Base-by-base conservation (phyloP, 2,329 filamentous ascomycete species). In the Penicillium griseofulvum region DNA sequence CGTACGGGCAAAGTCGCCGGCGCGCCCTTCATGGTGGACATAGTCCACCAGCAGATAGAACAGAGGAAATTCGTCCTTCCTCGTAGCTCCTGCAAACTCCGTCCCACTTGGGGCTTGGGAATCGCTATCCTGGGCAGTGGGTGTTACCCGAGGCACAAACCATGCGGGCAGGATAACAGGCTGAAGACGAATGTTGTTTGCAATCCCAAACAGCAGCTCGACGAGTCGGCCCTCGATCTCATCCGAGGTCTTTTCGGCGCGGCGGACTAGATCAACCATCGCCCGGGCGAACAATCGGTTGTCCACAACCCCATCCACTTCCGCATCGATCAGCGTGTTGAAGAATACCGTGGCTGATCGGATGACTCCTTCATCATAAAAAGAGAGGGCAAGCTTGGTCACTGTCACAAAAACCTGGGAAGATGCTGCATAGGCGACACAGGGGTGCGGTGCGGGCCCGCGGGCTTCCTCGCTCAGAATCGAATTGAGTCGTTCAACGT, bases 31-130 rank as follows among this genome's bases (percentile, higher is more conserved):
- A 63, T 96, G 89, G 68, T 99, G 93, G 50, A 99, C 95, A 70
- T 96, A 96, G 71, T 99, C 92, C 70, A 99, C 90, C 62, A 99
- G 80, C 38, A 97, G 83, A 71, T 97, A 97, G 75, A 97, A 97
- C 1, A 99, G 77, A 0, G 94, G 94, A 63, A 99, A 99, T 68
- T 97, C 93, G 62, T 91, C 89, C 71, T 91, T 88, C 68, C 95
- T 89, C 6, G 90, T 94, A 47, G 88, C 85, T 3, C 91, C 92
- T 0, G 89, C 89, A 71, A 96, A 96, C 60, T 85, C 86, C 49
- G 88, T 82, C 58, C 83, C 81, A 52, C 81, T 79, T 28, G 78
- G 52, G 66, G 70, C 68, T 36, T 75, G 72, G 19, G 75, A 72
- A 41, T 72, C 67, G 38, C 73, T 71, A 65, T 70, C 65, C 64